Base-by-base conservation (phyloP, 148 eudicot genomes). In the Camellia granthamiana region DNA sequence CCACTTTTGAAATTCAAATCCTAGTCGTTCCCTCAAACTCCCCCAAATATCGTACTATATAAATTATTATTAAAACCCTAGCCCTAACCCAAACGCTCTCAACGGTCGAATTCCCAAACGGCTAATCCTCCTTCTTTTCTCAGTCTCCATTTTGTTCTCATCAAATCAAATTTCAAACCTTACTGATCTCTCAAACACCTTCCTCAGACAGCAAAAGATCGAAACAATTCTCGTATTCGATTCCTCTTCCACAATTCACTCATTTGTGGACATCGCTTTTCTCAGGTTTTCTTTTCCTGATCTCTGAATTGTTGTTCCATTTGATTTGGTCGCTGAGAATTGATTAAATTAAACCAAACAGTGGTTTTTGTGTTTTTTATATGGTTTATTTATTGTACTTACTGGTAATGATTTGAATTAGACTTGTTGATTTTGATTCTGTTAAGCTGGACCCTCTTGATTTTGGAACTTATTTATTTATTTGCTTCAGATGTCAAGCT, bases 21-120 rank as follows among this genome's bases (percentile, higher is more conserved):
- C 67, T 38, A 38, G 19, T 52, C 62, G 72, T 51, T 55, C 63
- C 30, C 77, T 55, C 46, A 66, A 18, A 30, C 21, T 8, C 44
- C 12, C 43, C 43, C 69, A 14, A 59, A 2, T 60, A 8, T 77
- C 61, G 49, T 69, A 42, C 19, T 49, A 19, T 47, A 30, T 30
- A 30, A 30, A 30, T 30, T 30, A 30, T 30, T 55, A 55, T 70
- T 60, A 47, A 64, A 77, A 65, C 61, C 61, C 61, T 66, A 46
- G 42, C 13, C 5, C 44, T 8, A 16, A 41, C 43, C 7, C 78
- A 6, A 44, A 23, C 77, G 58, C 56, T 12, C 64, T 60, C 77
- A 79, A 79, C 81, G 81, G 76, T 79, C 77, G 69, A 79, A 72
- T 79, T 72, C 70, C 23, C 11, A 13, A 71, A 70, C 70, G 67